Conservation (phyloP, 176 grass and related monocot species). For the Cenchrus purpureus region DNA sequence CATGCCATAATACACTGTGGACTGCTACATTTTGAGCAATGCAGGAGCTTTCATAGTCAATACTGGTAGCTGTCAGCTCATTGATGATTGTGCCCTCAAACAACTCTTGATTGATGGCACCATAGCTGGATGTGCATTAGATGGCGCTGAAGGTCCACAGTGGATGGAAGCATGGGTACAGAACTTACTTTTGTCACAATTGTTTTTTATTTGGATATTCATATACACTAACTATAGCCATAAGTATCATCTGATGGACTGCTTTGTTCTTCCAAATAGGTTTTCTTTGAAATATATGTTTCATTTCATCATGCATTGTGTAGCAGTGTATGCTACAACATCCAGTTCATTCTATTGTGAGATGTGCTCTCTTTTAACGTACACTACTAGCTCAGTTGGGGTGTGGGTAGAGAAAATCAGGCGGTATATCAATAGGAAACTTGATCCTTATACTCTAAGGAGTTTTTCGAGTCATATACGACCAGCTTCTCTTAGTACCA, state of each 20-base stretch:
- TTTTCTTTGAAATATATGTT: neutral
- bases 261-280: conserved; percentile 13
- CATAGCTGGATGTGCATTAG: conserved; percentile 91
- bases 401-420: neutral
- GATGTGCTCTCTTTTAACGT: conserved; percentile 25
- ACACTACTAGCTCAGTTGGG: neutral
- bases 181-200: conserved; percentile 44
- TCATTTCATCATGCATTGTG: neutral
- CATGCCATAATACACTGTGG: conserved; percentile 14
- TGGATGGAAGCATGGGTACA: conserved; percentile 99
- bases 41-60: conserved; percentile 95
- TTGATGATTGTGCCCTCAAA: conserved; percentile 96
- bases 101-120: conserved; percentile 91
- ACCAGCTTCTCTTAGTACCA: conserved; percentile 19
- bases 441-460: conserved; percentile 9
- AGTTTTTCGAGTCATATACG: conserved; percentile 13
- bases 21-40: conserved; percentile 29
- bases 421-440: conserved; percentile 2
- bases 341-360: conserved; percentile 6
- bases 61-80: conserved; percentile 86
- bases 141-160: conserved; percentile 93
- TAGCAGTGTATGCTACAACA: neutral
- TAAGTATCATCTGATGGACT: conserved; percentile 10
- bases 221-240: conserved; percentile 9
- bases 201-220: conserved; percentile 26